A percentile compares a stretch with the other conserved stretches of the same genome.
phyloP scores from a whole-genome alignment of 139 green algal genomes.

The Limnomonas spitsbergensis region DNA sequence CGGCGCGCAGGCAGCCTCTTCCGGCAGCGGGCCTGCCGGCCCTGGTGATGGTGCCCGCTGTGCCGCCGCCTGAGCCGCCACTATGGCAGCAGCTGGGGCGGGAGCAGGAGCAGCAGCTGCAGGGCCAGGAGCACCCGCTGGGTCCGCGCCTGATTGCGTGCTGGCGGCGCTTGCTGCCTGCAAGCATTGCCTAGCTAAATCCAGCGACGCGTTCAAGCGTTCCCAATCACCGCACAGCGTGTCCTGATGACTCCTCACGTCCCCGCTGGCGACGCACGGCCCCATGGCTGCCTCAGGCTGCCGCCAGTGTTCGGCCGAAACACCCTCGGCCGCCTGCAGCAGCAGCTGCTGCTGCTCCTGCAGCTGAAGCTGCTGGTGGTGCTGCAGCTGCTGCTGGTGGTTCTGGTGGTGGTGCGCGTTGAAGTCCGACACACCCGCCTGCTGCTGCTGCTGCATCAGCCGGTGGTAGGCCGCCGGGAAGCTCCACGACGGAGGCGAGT shows the following conservation, averaged over 20 bases:
- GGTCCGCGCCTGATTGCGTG: background rate
- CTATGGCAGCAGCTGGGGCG: background rate
- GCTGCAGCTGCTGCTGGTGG: background rate
- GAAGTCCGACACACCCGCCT: background rate
- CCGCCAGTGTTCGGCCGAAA: background rate
- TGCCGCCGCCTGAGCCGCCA: background rate
- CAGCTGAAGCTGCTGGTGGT: background rate
- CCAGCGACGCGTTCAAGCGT: background rate
- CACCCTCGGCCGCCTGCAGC: background rate
- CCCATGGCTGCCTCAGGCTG: background rate
- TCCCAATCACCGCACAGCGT: background rate
- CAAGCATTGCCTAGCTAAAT: background rate
- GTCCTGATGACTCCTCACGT: background rate
- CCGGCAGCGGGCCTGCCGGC: background rate
- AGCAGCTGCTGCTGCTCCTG: constrained; percentile 2
- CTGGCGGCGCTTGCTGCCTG: background rate
- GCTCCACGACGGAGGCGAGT: constrained; percentile 37
- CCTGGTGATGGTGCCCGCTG: background rate
- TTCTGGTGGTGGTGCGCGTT: background rate
- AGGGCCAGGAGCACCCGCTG: background rate
- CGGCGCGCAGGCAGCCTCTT: background rate
- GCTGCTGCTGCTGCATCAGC: constrained; percentile 6
- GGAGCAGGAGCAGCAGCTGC: background rate
- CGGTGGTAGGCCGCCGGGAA: background rate
- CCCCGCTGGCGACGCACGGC: background rate